Evolutionary conservation across 208 protist genomes (phyloP).

Genomic region (Trypanosoma conorhini): DNA sequence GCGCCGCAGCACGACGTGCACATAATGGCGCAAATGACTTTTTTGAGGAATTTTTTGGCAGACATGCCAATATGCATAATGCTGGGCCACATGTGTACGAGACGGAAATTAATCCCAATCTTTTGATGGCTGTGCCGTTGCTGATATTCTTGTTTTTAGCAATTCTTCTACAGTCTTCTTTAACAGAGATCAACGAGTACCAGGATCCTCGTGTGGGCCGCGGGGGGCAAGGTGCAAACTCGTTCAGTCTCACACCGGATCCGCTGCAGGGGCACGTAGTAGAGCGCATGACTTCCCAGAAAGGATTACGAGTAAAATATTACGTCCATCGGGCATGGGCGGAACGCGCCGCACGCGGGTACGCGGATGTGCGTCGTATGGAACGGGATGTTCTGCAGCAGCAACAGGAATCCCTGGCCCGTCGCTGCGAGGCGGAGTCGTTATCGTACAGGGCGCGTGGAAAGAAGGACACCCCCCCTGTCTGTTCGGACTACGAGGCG

Average conservation of each 20-base stretch:
- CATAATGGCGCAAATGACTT: slow-evolving; percentile 38
- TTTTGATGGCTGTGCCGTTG: slow-evolving; percentile 70
- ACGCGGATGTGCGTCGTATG: slow-evolving; percentile 29
- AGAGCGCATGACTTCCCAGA: slow-evolving; percentile 52
- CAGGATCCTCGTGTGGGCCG: slow-evolving; percentile 22
- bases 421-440: slow-evolving; percentile 82
- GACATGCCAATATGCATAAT: slow-evolving; percentile 9
- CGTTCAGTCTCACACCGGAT: slow-evolving; percentile 71
- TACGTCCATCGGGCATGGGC: slow-evolving; percentile 59
- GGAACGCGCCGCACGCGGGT: slow-evolving; percentile 21
- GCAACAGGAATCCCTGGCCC: slow-evolving; percentile 68
- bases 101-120: slow-evolving; percentile 40
- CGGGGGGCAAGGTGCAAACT: neutral
- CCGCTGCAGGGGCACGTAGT: slow-evolving; percentile 47
- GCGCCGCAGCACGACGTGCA: slow-evolving; percentile 18
- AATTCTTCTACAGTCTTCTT: slow-evolving; percentile 66
- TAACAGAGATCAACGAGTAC: slow-evolving; percentile 47
- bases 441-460: slow-evolving; percentile 61
- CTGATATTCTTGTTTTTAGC: slow-evolving; percentile 74
- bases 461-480: slow-evolving; percentile 55
- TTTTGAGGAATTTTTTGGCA: slow-evolving; percentile 78
- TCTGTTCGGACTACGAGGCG: slow-evolving; percentile 58
- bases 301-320: slow-evolving; percentile 63
- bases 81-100: slow-evolving; percentile 27
- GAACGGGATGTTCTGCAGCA: slow-evolving; percentile 68